A percentile compares a stretch with the other conserved stretches of the same genome.
Evolutionary conservation across 2,329 filamentous ascomycete genomes (phyloP).

Genomic region (Colletotrichum echinochloae): DNA sequence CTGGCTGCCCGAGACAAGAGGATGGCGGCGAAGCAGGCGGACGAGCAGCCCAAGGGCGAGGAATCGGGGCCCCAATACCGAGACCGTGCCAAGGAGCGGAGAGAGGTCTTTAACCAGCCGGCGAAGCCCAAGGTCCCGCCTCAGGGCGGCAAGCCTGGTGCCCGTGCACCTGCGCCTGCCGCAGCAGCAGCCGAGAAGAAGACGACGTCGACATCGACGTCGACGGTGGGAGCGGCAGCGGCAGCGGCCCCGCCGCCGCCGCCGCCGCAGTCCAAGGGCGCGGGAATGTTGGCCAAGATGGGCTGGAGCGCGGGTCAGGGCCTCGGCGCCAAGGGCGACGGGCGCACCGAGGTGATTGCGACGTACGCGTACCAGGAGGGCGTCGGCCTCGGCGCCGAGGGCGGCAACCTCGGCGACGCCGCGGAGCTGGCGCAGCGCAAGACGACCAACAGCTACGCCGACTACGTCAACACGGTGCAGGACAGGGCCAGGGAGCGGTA

Average conservation of each 20-base stretch:
- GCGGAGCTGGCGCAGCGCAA: conserved; percentile 71
- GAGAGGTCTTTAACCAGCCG: conserved; percentile 71
- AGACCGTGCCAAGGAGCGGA: conserved; percentile 76
- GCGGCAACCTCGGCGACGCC: conserved; percentile 77
- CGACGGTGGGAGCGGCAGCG: conserved; percentile 16
- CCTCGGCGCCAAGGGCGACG: conserved; percentile 72
- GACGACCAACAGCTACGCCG: conserved; percentile 69
- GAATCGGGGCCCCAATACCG: conserved; percentile 60
- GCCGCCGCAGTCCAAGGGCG: conserved; percentile 69
- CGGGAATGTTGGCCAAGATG: conserved; percentile 77
- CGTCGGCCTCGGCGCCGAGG: conserved; percentile 76
- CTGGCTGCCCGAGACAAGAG: conserved; percentile 52
- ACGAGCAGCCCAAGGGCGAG: conserved; percentile 42
- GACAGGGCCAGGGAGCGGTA: conserved; percentile 76
- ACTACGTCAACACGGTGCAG: conserved; percentile 73
- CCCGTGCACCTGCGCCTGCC: conserved; percentile 22
- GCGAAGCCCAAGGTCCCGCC: conserved; percentile 59
- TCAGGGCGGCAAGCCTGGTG: conserved; percentile 43
- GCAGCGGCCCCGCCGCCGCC: conserved; percentile 43
- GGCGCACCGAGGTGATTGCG: conserved; percentile 72
- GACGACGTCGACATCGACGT: conserved; percentile 41
- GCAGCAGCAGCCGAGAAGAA: conserved; percentile 42
- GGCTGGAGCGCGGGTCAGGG: conserved; percentile 76
- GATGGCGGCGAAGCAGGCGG: conserved; percentile 46
- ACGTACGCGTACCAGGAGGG: conserved; percentile 75